Evolutionary conservation across 106 monocot species (phyloP), one percentile per base, ranked within the genome.

Genomic region (Dioscorea alata): DNA sequence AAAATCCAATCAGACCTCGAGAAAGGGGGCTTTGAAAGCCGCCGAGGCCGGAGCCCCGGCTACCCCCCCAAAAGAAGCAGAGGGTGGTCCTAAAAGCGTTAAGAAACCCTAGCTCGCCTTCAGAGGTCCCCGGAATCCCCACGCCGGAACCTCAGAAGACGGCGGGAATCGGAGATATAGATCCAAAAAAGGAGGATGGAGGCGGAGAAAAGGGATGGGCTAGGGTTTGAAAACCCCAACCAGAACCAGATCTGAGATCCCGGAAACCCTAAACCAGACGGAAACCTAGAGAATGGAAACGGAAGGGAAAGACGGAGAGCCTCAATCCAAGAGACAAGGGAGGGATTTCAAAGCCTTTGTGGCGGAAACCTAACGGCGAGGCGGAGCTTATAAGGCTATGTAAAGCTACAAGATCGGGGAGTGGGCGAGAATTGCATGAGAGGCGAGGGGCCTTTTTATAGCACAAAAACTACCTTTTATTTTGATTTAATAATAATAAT

Each of bases 31-130:
- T 92, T 89, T 92, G 67, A 59, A 85, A 89, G 81, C 89, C 97
- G 97, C 97, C 97, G 97, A 99, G 97, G 97, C 97, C 92, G 90
- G 77, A 79, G 97, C 97, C 97, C 90, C 97, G 97, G 97, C 97
- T 85, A 81, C 91, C 87, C 93, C 99, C 99, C 67, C 93, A 90
- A 90, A 93, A 62, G 87, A 75, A 86, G 85, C 81, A 85, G 81
- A 63, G 48, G 69, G 18, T 14, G 70, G 62, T 4, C 6, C 67
- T 16, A 60, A 49, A 53, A 57, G 54, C 25, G 70, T 69, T 67
- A 71, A 31, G 25, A 53, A 75, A 64, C 35, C 80, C 86, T 66
- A 80, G 50, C 33, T 17, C 78, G 59, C 58, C 64, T 51, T 67
- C 21, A 75, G 12, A 57, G 33, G 32, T 17, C 22, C 28, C 77